phyloP scores from a whole-genome alignment of 371 early-diverging fungal species.

The Nosema muscidifuracis region DNA sequence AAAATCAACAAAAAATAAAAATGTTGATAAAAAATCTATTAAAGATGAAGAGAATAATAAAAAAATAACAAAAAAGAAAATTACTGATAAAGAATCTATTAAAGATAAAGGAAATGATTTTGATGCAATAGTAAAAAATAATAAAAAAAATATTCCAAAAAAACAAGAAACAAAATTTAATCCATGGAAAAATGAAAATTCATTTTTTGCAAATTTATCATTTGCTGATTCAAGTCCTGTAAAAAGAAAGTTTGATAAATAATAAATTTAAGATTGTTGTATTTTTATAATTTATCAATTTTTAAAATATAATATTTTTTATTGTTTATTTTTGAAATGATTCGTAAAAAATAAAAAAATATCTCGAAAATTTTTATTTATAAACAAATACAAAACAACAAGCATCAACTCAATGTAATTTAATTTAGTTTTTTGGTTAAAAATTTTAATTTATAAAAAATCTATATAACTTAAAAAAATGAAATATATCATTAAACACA shows the following conservation, averaged over 20 bases:
- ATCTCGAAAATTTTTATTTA: no score
- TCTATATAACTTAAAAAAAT: no score
- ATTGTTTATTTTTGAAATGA: no score
- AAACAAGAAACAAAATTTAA: background rate
- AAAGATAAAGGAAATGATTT: background rate
- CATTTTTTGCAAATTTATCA: conserved; percentile 1
- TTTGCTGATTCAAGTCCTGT: conserved; percentile 6
- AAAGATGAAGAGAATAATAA: conserved; percentile 21
- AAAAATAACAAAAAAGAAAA: conserved; percentile 12
- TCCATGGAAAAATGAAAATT: background rate
- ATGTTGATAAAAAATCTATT: conserved; percentile 24
- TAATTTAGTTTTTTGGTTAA: no score
- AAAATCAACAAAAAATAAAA: conserved; percentile 18
- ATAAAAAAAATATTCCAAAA: background rate
- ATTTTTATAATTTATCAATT: no score
- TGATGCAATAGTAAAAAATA: background rate
- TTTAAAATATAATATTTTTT: no score
- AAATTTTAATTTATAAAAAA: no score
- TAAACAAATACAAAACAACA: no score
- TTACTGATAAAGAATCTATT: background rate
- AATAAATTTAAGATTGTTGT: no score
- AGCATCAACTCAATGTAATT: no score
- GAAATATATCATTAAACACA: no score
- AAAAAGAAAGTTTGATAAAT: background rate
- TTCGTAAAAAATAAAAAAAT: no score